Base-by-base conservation (phyloP, 2,329 filamentous ascomycete genomes). In the Nigrospora sphaerica region DNA sequence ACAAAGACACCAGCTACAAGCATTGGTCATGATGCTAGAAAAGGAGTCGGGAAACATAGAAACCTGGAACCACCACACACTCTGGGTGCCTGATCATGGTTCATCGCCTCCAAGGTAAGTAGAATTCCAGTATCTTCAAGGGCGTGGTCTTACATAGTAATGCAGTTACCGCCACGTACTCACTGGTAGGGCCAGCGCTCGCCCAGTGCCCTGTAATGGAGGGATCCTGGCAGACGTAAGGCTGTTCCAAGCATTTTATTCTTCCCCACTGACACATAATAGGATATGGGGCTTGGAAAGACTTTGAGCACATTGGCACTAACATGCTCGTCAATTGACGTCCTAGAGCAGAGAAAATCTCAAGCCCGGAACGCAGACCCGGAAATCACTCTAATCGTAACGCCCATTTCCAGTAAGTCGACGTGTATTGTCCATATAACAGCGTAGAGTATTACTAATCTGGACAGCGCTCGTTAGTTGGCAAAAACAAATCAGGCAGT, bases 401-500 rank as follows among this genome's bases (percentile, higher is more conserved):
- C 36, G 14, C 36, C 36, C 4, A 38, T 18, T 12, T 38, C 36
- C 3, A 38, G 36, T 38, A 38, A 11, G 10, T 38, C 31, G 13
- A 31, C 23, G 9, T 32, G 38, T 19, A 42, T 42, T 28, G 23
- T 36, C 32, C 32, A 34, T 18, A 28, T 16, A n/a, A 28, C 34
- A 28, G 31, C 23, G 23, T 45, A 33, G 11, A 36, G 42, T 44
- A 2, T 35, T 9, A 28, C 41, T 34, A 18, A 44, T 18, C 16
- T n/a, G 9, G 2, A 11, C 13, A 59, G 57, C 52, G 18, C 49
- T 62, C 32, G 42, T 49, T 32, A 54, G 50, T 33, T 63, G 59
- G 59, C 43, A 58, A 36, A 41, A 56, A 35, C 57, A 61, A 46
- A 55, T 62, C 32, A 18, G 51, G 35, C 54, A 46, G 58, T 60